A percentile compares a stretch with the other conserved stretches of the same genome.
Evolutionary conservation across 441 rosid genomes (phyloP).

Genomic region (Pelargonium exstipulatum): DNA sequence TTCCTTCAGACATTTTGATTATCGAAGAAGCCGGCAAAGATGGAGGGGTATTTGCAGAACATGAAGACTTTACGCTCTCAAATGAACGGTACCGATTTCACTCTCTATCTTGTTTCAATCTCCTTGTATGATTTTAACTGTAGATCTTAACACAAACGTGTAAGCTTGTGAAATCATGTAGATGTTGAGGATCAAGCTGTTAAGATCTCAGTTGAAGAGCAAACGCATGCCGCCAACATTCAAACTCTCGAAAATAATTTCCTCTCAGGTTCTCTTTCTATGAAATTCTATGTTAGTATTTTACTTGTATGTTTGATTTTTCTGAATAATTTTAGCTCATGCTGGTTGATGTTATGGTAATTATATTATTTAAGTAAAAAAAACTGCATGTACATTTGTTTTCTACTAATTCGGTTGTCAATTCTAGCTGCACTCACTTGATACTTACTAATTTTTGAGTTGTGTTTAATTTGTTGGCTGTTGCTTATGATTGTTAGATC

Average conservation of each 20-base stretch:
- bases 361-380: neutral
- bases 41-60: slow-evolving; percentile 72
- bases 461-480: neutral
- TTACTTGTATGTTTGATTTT: neutral
- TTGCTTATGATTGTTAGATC: slow-evolving; percentile 1
- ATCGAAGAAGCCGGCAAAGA: slow-evolving; percentile 23
- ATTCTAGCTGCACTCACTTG: too few relatives aligned
- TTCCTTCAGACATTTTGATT: slow-evolving; percentile 19
- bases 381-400: too few relatives aligned
- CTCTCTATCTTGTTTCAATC: neutral
- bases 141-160: neutral
- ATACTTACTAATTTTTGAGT: neutral
- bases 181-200: slow-evolving; percentile 80
- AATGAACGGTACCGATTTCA: slow-evolving; percentile 45
- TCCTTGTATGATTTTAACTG: neutral
- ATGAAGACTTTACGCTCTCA: slow-evolving; percentile 63
- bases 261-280: slow-evolving; percentile 20
- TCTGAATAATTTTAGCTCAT: neutral
- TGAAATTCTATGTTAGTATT: neutral
- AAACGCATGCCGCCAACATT: slow-evolving; percentile 50
- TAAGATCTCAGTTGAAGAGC: slow-evolving; percentile 62
- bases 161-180: slow-evolving; percentile 19
- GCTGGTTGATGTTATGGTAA: neutral
- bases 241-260: slow-evolving; percentile 50
- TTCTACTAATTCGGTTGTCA: too few relatives aligned